Base-by-base conservation (phyloP, 129 eudicot species). In the Tagetes erecta region DNA sequence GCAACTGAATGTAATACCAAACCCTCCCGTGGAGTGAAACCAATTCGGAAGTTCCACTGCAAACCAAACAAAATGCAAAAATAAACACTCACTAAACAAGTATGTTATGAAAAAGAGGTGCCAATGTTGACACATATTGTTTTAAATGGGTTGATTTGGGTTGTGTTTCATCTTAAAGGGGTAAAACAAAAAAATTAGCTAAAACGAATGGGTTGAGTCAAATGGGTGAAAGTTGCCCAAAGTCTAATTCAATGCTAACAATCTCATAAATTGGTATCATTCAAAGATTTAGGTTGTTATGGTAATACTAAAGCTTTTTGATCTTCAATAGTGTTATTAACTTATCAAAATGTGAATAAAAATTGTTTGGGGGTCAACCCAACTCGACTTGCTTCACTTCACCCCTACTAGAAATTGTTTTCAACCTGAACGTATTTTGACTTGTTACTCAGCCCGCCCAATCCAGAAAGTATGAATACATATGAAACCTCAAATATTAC, bases 21-120 rank as follows among this genome's bases (percentile, higher is more conserved):
- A 67, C 97, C 97, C 82, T 92, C 97, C 79, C 96, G 80, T 1
- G 97, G 97, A 49, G 97, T 92, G 80, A 86, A 92, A 68, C 97
- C 97, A 51, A 92, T 81, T n/a, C 96, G 97, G 42, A 92, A 92
- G 64, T 92, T 92, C 97, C 97, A 92, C 97, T 92, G 86, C 74
- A 36, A 77, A 73, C 75, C 60, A 78, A 82, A 4, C 6, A 75
- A 66, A 46, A 13, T 53, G 55, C 14, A 56, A 79, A 68, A 56
- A 40, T 45, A 45, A 56, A 53, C 31, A 34, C 31, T 40, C 63
- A 40, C 42, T 70, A 72, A 50, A 63, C 65, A 40, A 60, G 49
- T 44, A 30, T 9, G 36, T 13, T 56, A 74, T 36, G 39, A 20
- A 64, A 45, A 11, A 62, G 30, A 62, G 45, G 45, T 4, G 45